A percentile compares a stretch with the other conserved stretches of the same genome.
Evolutionary conservation across 768 basidiomycete species (phyloP).

Genomic region (Tricholoma matsutake): DNA sequence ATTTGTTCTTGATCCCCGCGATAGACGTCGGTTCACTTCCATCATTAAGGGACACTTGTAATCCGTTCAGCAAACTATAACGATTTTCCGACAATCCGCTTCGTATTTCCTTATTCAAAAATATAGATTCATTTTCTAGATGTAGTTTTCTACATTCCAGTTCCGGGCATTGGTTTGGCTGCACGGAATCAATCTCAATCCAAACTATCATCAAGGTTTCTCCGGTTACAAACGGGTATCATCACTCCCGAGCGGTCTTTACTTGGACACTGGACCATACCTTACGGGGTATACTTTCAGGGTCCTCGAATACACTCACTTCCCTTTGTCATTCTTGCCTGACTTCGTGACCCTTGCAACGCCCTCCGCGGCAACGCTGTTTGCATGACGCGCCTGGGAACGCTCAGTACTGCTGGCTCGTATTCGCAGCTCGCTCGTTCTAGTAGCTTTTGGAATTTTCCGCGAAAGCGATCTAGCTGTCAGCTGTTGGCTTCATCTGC

Average conservation of each 20-base stretch:
- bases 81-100: neutral
- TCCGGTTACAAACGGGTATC: neutral
- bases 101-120: neutral
- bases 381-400: slow-evolving; percentile 1
- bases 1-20: neutral
- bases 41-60: neutral
- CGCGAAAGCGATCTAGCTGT: neutral
- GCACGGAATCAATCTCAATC: neutral
- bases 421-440: neutral
- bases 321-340: neutral
- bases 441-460: neutral
- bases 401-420: neutral
- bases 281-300: neutral
- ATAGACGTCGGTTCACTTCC: neutral
- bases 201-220: no score
- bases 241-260: neutral
- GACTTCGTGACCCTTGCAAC: neutral
- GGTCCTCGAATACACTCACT: neutral
- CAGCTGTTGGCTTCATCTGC: neutral
- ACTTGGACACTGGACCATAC: neutral
- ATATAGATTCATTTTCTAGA: neutral
- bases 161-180: neutral
- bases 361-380: neutral
- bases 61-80: neutral
- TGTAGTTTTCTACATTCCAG: neutral